Evolutionary conservation across 805 yeast species (phyloP), one percentile per base, ranked within the genome.

Genomic region (Cyberlindnera nakhonratchasimensis): DNA sequence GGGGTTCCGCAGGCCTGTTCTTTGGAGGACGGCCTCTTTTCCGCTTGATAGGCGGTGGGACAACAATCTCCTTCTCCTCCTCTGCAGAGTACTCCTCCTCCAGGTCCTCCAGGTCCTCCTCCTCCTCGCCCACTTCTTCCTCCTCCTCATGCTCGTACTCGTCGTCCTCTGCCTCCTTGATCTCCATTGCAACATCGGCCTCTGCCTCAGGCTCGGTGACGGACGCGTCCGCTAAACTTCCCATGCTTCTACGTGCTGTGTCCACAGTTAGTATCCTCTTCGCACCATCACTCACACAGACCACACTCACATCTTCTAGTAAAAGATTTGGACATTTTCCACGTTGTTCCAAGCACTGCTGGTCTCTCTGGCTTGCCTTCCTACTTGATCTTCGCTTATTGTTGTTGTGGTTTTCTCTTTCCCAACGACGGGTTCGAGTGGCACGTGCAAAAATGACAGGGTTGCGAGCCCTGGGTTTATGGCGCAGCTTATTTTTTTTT

Each of bases 141-240:
- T 57, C 61, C 9, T 39, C 43, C 3, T 30, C 51, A 47, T 57
- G 68, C 40, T 60, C 59, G 40, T 70, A 58, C 41, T 80, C 83
- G 43, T 73, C 66, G 46, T 74, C 82, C 13, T 26, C 40, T 10
- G 30, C 32, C 24, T 40, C 50, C 18, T 33, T 17, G 23, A 25
- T 28, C n/a, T 32, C 42, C 13, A 36, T n/a, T 34, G 39, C 26
- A 17, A 32, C 37, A 5, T 37, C 40, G 16, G 3, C 40, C 4
- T 34, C 25, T 9, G 23, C 28, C 28, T 12, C 25, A n/a, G n/a
- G n/a, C 6, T 19, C n/a, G 11, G 34, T 35, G 6, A 22, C 24
- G 17, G 30, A 34, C 37, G 37, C 37, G 37, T 34, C 37, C 7
- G 29, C n/a, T n/a, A n/a, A 14, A 12, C n/a, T 26, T 12, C 29